These are phyloP conservation scores for Heteromeles arbutifolia DNA, from an alignment of 306 rosid genomes.

Conservation along the genomic window DNA sequence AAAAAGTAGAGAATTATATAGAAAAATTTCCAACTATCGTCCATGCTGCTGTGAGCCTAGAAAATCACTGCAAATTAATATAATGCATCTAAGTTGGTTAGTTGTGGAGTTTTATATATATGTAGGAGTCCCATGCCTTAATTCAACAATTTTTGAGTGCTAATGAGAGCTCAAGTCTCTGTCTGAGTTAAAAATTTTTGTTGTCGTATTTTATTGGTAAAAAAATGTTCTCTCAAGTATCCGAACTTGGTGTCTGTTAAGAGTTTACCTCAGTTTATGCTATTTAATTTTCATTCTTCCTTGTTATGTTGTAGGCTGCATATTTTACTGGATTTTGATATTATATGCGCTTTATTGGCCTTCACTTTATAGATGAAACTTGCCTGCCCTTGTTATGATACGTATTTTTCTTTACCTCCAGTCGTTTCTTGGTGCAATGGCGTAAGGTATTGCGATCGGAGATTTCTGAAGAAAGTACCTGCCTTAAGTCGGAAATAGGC, in stretches of 20 bases:
- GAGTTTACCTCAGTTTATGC: not conserved
- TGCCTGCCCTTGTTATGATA: not conserved
- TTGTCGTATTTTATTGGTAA: not conserved
- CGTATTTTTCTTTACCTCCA: not conserved
- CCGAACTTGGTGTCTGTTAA: not conserved
- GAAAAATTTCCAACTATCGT: not conserved
- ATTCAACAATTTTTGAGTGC: not conserved
- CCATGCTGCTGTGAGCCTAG: not conserved
- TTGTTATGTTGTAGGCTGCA: not conserved
- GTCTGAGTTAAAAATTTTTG: too few species aligned
- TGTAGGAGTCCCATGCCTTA: not conserved
- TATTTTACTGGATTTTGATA: not conserved
- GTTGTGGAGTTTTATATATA: not conserved
- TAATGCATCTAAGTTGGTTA: not conserved
- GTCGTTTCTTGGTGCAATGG: constrained; percentile 18
- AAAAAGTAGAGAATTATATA: not conserved
- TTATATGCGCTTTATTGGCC: not conserved
- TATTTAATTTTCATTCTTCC: not conserved
- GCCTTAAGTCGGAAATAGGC: not conserved
- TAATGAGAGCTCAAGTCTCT: not conserved
- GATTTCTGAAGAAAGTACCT: not conserved
- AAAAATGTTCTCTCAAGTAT: not conserved
- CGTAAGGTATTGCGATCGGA: not conserved
- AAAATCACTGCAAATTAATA: not conserved
- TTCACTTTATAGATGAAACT: not conserved